Evolutionary conservation across 2,329 filamentous ascomycete genomes (phyloP), one percentile per base, ranked within the genome.

Genomic region (Magnaporthiopsis rhizophila): DNA sequence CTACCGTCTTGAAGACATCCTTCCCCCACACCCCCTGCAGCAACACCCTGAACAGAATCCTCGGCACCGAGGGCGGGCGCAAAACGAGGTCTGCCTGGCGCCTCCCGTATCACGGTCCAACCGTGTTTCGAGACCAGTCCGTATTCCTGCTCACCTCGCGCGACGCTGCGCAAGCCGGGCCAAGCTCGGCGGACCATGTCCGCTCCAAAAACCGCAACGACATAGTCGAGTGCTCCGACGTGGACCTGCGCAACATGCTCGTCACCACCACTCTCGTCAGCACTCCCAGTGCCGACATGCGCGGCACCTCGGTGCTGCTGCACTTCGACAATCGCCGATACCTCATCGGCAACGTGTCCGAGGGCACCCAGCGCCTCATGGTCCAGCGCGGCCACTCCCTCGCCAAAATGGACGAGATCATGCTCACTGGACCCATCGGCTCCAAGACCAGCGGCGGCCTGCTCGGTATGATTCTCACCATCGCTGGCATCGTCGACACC

Each of bases 281-380:
- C 24, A 90, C 89, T 65, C 94, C 94, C 18, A 95, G 94, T 69
- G 89, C 89, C 65, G 95, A 99, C 76, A 97, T 92, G 26, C 85
- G 88, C 0, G 94, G 94, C 64, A 91, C 91, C 2, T 84, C 86
- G 62, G 75, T 98, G 38, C 74, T 92, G 53, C 80, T 99, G 8
- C 88, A 94, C 73, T 93, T 92, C 72, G 90, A 94, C 70, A 85
- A 87, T 71, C 88, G 89, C 70, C 85, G 91, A 65, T 99, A 99
- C 75, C 69, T 97, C 21, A 89, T 99, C 71, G 95, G 95, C 26
- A 88, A 89, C 70, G 75, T 94, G 21, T 79, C 87, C 12, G 95
- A 99, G 76, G 95, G 94, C 21, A 89, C 89, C 0, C 95, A 98
- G 78, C 85, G 95, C 65, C 86, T 88, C 61, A 81, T 89, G 72